phyloP scores from a whole-genome alignment of 2,329 filamentous ascomycete genomes.

The Cercospora zeae-maydis region DNA sequence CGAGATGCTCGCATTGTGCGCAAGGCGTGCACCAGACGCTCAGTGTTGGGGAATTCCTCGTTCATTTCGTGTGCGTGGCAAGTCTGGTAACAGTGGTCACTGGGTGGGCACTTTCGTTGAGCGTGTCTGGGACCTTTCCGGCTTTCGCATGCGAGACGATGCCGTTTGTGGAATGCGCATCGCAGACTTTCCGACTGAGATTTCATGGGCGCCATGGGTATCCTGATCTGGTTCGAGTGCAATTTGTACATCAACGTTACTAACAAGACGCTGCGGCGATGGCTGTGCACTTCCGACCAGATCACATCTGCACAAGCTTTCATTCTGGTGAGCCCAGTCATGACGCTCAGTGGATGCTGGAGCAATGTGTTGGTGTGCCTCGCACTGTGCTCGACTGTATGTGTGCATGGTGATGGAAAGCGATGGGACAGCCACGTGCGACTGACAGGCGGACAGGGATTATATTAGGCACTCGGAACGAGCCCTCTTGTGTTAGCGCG shows the following conservation, averaged over 20 bases:
- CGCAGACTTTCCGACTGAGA: background rate
- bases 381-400: background rate
- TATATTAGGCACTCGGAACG: background rate
- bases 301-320: background rate
- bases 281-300: background rate
- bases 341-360: background rate
- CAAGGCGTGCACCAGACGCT: background rate
- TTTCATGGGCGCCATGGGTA: background rate
- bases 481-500: background rate
- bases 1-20: background rate
- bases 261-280: background rate
- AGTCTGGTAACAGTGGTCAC: background rate
- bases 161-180: background rate
- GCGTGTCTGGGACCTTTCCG: background rate
- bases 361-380: background rate
- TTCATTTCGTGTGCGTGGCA: constrained; percentile 1
- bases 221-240: background rate
- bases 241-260: constrained; percentile 1
- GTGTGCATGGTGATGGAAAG: background rate
- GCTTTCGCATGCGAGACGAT: background rate
- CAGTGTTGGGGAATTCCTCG: background rate
- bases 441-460: too few species aligned
- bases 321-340: background rate
- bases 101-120: background rate
- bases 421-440: background rate